Base-by-base conservation (phyloP, 2,329 filamentous ascomycete species). In the Trichoderma arundinaceum region DNA sequence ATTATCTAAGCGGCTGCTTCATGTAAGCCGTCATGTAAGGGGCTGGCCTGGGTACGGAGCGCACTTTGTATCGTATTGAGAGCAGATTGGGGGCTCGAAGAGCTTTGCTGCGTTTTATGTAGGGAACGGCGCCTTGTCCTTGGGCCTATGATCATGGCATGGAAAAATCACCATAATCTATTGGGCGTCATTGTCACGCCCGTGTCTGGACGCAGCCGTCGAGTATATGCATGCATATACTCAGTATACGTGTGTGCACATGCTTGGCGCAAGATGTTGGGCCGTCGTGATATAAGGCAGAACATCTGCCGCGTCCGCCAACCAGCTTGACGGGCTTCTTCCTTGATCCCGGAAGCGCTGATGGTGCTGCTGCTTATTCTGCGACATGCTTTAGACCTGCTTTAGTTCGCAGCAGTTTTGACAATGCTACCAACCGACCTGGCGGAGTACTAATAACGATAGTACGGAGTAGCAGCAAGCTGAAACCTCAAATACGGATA, bases 1-100 rank as follows among this genome's bases (percentile, higher is more conserved):
- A 41, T 61, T 43, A 61, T 3, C n/a, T 61, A 44, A 61, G 58
- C 6, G 35, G 8, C 7, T 19, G 19, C 15, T 15, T 38, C 33
- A n/a, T 35, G 35, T 12, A 13, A 19, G 39, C 38, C 54, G 49
- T 19, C 52, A 48, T 59, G 56, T n/a, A 59, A 59, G 56, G 56
- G 53, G 56, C 22, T 28, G 22, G 22, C 22, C 22, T 28, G 2
- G 22, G 22, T 28, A 28, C 22, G 22, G 22, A 28, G 43, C 43
- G 19, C 2, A 7, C 38, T 32, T 32, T 32, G 7, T 56, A 28
- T 28, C 4, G 22, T 3, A 28, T 28, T n/a, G n/a, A n/a, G n/a
- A 28, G 22, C 22, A 28, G 4, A 28, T 28, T 28, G 22, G 22
- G 22, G 22, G 22, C 22, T 28, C 22, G 22, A 28, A 28, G 22